Evolutionary conservation across 306 rosid genomes (phyloP), one percentile per base, ranked within the genome.

Genomic region (Cotoneaster glaucophyllus): DNA sequence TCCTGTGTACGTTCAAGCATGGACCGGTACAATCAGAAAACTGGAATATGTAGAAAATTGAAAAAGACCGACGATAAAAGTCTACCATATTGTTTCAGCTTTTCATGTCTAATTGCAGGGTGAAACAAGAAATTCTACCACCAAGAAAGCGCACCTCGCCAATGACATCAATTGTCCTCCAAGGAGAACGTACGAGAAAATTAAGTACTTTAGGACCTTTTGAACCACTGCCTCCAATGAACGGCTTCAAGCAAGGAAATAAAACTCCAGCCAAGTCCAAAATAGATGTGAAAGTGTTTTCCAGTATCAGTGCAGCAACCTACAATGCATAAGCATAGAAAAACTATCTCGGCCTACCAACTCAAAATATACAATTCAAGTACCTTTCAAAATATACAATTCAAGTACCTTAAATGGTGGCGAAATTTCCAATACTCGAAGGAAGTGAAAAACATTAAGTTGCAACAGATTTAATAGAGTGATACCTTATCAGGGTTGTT

Each of bases 191-290:
- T 25, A 96, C 98, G 32, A 96, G 84, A 84, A 87, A 93, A 87
- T 96, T 96, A 77, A 96, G 98, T 70, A 84, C 37, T 85, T 67
- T 96, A 57, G 87, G 96, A 76, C 98, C 94, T 67, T 86, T 88
- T 63, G 96, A 78, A 77, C 87, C 65, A 80, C 87, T 91, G 68
- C 98, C 92, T 78, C 99, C 99, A 64, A 96, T 96, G 82, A 96
- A 87, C 92, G 91, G 93, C 90, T 93, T 96, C 83, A 92, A 81
- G 85, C 93, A 87, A 15, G 99, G 99, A 81, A 96, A 77, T 74
- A 96, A 29, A 86, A 96, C 93, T 86, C 98, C 99, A 83, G 98
- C 97, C 99, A 96, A 89, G 86, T 96, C 99, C 90, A 96, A 82
- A 83, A 96, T 93, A 80, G 99, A 96, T 11, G 98, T 93, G 82